phyloP scores from a whole-genome alignment of 2,329 filamentous ascomycete species.

The Colletotrichum graminicola region DNA sequence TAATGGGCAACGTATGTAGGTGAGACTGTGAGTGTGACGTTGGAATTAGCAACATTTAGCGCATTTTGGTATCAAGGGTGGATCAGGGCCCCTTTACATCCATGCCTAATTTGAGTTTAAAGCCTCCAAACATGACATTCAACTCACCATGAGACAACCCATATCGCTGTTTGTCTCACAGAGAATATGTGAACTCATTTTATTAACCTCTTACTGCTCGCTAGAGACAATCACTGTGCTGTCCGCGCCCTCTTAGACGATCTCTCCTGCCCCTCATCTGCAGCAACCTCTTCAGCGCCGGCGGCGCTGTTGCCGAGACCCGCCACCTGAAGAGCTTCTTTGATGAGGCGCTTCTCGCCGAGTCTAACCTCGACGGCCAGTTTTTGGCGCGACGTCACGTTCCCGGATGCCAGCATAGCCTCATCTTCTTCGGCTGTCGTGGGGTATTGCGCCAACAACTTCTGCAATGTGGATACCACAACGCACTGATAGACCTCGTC shows the following conservation, averaged over 20 bases:
- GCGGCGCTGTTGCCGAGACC: constrained; percentile 46
- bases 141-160: not conserved
- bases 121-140: not conserved
- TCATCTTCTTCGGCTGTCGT: constrained; percentile 58
- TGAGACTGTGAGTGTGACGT: constrained; percentile 11
- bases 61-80: not conserved
- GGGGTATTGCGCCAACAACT: constrained; percentile 56
- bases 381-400: constrained; percentile 53
- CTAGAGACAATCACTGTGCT: not conserved
- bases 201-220: fast-evolving
- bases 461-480: constrained; percentile 54
- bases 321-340: constrained; percentile 57
- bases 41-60: constrained; percentile 30
- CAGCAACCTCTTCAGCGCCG: constrained; percentile 24
- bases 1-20: not conserved
- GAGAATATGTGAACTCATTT: not conserved
- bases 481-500: constrained; percentile 60
- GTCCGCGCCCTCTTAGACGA: constrained; percentile 49
- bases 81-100: not conserved
- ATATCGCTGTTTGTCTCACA: not conserved
- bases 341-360: constrained; percentile 78
- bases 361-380: constrained; percentile 78
- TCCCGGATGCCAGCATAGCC: constrained; percentile 49
- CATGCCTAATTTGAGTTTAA: no score
- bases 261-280: constrained; percentile 47